These are phyloP conservation scores for Coemansia brasiliensis DNA, from an alignment of 192 early-diverging fungal species.

Conservation along the genomic window DNA sequence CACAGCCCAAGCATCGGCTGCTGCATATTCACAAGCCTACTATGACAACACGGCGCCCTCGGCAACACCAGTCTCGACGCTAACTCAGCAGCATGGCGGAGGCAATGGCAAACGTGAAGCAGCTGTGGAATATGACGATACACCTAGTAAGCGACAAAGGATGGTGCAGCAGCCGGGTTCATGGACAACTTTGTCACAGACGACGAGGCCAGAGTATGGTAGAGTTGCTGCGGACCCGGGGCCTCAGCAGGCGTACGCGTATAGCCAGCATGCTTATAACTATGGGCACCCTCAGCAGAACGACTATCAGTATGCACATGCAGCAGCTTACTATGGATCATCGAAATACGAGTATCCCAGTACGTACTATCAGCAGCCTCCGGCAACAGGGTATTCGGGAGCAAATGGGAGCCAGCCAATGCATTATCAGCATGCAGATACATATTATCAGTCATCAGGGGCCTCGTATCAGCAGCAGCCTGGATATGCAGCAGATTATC, in stretches of 20 bases:
- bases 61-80: background rate
- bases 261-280: slow-evolving; percentile 4
- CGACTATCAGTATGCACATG: slow-evolving; percentile 13
- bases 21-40: slow-evolving; percentile 6
- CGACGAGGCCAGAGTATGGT: slow-evolving; percentile 2
- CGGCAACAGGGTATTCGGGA: slow-evolving; percentile 3
- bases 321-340: slow-evolving; percentile 24
- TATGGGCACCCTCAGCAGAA: background rate
- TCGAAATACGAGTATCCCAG: slow-evolving; percentile 24
- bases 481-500: slow-evolving; percentile 15
- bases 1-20: background rate
- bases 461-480: slow-evolving; percentile 14
- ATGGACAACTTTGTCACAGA: slow-evolving; percentile 15
- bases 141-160: slow-evolving; percentile 39
- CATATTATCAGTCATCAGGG: slow-evolving; percentile 22
- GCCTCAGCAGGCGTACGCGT: slow-evolving; percentile 1
- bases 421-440: slow-evolving; percentile 16
- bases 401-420: slow-evolving; percentile 1
- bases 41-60: slow-evolving; percentile 10
- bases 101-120: slow-evolving; percentile 14
- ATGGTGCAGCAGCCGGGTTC: slow-evolving; percentile 25
- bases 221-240: background rate
- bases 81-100: background rate
- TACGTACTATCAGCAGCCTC: slow-evolving; percentile 14
- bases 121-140: slow-evolving; percentile 13